phyloP scores from a whole-genome alignment of 768 basidiomycete species.

The Lactarius tabidus region DNA sequence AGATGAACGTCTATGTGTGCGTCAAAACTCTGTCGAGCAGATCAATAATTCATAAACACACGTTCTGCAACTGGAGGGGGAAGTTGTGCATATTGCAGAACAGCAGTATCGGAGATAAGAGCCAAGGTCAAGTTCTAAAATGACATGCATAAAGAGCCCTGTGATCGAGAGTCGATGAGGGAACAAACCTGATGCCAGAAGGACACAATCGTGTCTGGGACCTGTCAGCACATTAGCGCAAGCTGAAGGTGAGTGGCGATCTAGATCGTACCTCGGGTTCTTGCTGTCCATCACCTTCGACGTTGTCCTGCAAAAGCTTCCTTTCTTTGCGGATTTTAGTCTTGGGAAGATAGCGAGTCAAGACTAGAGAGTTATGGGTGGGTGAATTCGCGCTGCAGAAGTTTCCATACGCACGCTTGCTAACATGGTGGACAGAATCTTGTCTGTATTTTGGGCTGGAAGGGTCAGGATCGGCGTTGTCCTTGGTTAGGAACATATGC shows the following conservation, averaged over 20 bases:
- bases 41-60: slow-evolving; percentile 37
- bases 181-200: slow-evolving; percentile 74
- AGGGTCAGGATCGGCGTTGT: slow-evolving; percentile 64
- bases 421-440: slow-evolving; percentile 59
- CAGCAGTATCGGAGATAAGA: slow-evolving; percentile 66
- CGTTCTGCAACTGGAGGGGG: slow-evolving; percentile 60
- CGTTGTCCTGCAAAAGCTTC: slow-evolving; percentile 56
- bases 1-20: slow-evolving; percentile 55
- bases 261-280: slow-evolving; percentile 46
- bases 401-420: slow-evolving; percentile 56
- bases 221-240: slow-evolving; percentile 10
- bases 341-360: slow-evolving; percentile 81
- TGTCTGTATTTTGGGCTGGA: slow-evolving; percentile 48
- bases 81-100: slow-evolving; percentile 50
- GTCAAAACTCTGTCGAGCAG: slow-evolving; percentile 20
- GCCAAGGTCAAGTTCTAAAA: slow-evolving; percentile 81
- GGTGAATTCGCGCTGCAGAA: slow-evolving; percentile 12
- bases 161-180: background rate
- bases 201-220: slow-evolving; percentile 47
- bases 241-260: background rate
- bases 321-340: slow-evolving; percentile 75
- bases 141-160: slow-evolving; percentile 11
- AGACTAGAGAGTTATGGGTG: slow-evolving; percentile 42
- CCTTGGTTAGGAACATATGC: slow-evolving; percentile 69
- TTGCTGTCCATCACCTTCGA: slow-evolving; percentile 39